A percentile compares a stretch with the other conserved stretches of the same genome.
phyloP scores from a whole-genome alignment of 2,329 filamentous ascomycete genomes.

The Apiospora malaysiana region DNA sequence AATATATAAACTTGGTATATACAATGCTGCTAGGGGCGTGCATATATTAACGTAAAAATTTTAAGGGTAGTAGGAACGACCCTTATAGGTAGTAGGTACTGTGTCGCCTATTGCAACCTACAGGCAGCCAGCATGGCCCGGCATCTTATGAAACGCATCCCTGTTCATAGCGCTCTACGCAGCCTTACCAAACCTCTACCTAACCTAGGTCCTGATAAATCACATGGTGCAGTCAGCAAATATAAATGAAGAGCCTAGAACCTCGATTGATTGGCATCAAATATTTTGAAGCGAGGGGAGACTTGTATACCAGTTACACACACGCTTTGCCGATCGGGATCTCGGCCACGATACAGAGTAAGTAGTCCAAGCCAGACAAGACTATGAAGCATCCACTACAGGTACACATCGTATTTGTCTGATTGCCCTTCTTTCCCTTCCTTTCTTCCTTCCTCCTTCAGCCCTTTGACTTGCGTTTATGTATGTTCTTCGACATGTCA shows the following conservation, averaged over 20 bases:
- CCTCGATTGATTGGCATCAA: neutral
- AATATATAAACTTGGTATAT: too few relatives aligned
- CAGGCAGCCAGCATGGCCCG: neutral
- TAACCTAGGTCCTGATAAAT: neutral
- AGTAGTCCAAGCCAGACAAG: neutral
- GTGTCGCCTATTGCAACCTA: too few relatives aligned
- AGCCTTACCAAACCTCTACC: neutral
- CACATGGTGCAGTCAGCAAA: neutral
- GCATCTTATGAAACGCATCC: neutral
- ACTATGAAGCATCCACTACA: too few relatives aligned
- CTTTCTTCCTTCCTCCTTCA: too few relatives aligned
- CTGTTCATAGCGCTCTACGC: neutral
- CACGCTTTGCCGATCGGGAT: neutral
- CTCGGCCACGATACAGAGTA: neutral
- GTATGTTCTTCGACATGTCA: too few relatives aligned
- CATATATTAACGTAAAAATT: too few relatives aligned
- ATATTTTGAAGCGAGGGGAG: too few relatives aligned
- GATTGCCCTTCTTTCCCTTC: neutral
- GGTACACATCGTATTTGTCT: too few relatives aligned
- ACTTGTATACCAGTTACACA: too few relatives aligned
- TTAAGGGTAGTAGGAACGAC: too few relatives aligned
- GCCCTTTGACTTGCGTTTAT: neutral
- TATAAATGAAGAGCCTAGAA: conserved; percentile 14
- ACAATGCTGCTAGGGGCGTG: too few relatives aligned
- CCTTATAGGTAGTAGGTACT: neutral